Percentiles rank a stretch among this genome's conserved stretches.
Conservation (phyloP, 1,139 yeast species). For the Yamadazyma songkhlaensis region DNA sequence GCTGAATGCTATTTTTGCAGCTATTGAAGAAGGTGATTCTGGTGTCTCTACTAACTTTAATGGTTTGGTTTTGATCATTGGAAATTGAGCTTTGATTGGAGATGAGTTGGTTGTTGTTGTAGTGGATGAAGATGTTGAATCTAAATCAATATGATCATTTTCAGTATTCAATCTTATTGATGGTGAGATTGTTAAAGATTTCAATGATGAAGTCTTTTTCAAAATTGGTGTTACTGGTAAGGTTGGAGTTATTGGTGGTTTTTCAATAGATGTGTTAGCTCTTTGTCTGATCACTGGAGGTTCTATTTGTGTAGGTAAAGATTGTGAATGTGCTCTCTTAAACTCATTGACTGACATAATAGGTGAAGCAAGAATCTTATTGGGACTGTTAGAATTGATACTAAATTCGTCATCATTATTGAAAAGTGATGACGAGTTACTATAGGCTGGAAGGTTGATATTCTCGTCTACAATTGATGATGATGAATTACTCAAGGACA, state of each 20-base stretch:
- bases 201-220: slow-evolving; percentile 33
- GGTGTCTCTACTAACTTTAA: slow-evolving; percentile 5
- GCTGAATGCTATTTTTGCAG: slow-evolving; percentile 29
- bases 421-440: slow-evolving; percentile 12
- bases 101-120: slow-evolving; percentile 11
- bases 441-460: too few species aligned
- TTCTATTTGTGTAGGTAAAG: slow-evolving; percentile 26
- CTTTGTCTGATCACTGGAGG: slow-evolving; percentile 13
- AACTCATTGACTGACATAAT: slow-evolving; percentile 28
- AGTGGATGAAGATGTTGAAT: slow-evolving; percentile 9
- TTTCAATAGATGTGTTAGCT: slow-evolving; percentile 14
- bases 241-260: slow-evolving; percentile 2
- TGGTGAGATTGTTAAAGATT: slow-evolving; percentile 41
- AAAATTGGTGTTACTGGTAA: slow-evolving; percentile 22
- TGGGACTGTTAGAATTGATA: slow-evolving; percentile 12
- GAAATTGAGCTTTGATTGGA: slow-evolving; percentile 11
- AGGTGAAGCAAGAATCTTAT: slow-evolving; percentile 34
- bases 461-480: neutral
- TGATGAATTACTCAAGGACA: slow-evolving; percentile 3
- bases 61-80: slow-evolving; percentile 8
- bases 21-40: slow-evolving; percentile 29
- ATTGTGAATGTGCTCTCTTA: slow-evolving; percentile 33
- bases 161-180: slow-evolving; percentile 21
- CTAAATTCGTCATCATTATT: slow-evolving; percentile 2
- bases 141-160: slow-evolving; percentile 11